phyloP scores from a whole-genome alignment of 306 rosid species.

The Arachis stenosperma region DNA sequence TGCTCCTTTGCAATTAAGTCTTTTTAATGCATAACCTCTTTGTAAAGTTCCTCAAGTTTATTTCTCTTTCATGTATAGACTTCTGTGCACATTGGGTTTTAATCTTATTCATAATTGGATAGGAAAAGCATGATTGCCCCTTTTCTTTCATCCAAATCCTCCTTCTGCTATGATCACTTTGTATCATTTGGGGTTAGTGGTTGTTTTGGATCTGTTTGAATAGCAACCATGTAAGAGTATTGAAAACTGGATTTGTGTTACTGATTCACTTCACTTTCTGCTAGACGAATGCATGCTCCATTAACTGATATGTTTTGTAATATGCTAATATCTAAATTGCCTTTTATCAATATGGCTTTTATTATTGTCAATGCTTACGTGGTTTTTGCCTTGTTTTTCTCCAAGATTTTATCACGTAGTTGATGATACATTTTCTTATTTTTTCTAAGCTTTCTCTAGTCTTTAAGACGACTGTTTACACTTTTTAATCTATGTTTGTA shows the following conservation, averaged over 20 bases:
- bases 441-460: slow-evolving; percentile 14
- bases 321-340: not conserved
- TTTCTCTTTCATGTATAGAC: slow-evolving; percentile 6
- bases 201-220: slow-evolving; percentile 17
- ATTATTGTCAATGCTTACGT: not conserved
- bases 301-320: slow-evolving; percentile 25
- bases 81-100: not conserved
- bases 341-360: not conserved
- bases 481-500: slow-evolving; percentile 4
- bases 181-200: slow-evolving; percentile 7
- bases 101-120: slow-evolving; percentile 9
- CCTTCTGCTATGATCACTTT: not conserved
- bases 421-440: not conserved
- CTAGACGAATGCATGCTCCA: slow-evolving; percentile 30
- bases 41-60: not conserved
- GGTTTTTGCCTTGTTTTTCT: slow-evolving; percentile 22
- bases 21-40: slow-evolving; percentile 3
- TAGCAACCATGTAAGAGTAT: slow-evolving; percentile 8
- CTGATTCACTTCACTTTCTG: slow-evolving; percentile 1
- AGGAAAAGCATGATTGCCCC: not conserved
- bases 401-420: slow-evolving; percentile 6
- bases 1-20: slow-evolving; percentile 33
- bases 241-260: not conserved
- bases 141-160: not conserved
- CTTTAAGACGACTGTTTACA: not conserved